phyloP scores from a whole-genome alignment of 148 eudicot species.

The Camellia lanceoleosa region DNA sequence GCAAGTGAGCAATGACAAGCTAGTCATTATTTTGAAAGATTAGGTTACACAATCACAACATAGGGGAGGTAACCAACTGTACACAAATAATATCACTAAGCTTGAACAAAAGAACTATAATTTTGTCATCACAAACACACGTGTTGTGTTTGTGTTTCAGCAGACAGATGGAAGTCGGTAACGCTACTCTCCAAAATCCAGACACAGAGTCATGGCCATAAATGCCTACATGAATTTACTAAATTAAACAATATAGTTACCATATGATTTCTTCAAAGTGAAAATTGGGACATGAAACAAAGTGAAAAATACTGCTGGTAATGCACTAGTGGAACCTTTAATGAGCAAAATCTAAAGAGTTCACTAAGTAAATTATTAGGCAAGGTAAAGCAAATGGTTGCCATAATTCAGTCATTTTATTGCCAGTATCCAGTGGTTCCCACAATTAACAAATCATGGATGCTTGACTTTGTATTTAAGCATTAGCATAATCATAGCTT shows the following conservation, averaged over 20 bases:
- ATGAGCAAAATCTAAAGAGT: neutral
- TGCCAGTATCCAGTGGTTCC: neutral
- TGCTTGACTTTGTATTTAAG: neutral
- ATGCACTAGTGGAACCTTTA: neutral
- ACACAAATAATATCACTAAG: neutral
- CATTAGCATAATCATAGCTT: neutral
- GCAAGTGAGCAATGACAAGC: neutral
- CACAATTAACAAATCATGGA: neutral
- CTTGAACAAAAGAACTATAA: neutral
- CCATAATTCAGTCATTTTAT: neutral
- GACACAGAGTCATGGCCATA: too few relatives aligned
- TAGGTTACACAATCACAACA: neutral
- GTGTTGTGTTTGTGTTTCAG: too few relatives aligned
- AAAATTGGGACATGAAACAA: neutral
- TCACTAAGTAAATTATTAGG: neutral
- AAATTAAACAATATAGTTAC: neutral
- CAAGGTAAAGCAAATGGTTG: neutral
- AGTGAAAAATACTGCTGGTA: neutral
- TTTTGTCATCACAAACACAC: neutral
- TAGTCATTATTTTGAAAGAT: neutral
- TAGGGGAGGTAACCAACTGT: neutral
- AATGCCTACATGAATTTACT: neutral
- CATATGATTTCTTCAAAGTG: slow-evolving; percentile 1
- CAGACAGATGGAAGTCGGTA: neutral
- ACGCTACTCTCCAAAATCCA: neutral